Conservation (phyloP, 768 basidiomycete genomes). For the Pleurotus sapidus region DNA sequence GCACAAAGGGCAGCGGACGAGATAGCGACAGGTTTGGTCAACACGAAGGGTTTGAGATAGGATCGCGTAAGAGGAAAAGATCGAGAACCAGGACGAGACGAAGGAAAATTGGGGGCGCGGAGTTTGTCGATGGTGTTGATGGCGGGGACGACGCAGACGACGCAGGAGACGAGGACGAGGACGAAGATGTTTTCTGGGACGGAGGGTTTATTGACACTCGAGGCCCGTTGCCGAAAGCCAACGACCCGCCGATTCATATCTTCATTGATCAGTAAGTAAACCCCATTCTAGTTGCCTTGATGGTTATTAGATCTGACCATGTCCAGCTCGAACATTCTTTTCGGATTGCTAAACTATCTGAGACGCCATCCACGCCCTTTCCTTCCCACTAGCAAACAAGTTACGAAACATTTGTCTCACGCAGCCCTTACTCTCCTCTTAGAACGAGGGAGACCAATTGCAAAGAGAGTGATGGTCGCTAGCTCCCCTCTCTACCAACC, state of each 20-base stretch:
- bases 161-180: constrained; percentile 15
- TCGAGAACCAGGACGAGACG: constrained; percentile 1
- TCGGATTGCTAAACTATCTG: constrained; percentile 73
- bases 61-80: neutral
- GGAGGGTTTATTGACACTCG: constrained; percentile 11
- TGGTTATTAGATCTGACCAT: constrained; percentile 9
- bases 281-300: constrained; percentile 4
- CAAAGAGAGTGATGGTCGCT: constrained; percentile 72
- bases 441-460: constrained; percentile 77
- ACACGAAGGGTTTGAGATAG: neutral
- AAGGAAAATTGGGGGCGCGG: constrained; percentile 2
- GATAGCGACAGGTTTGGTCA: constrained; percentile 6
- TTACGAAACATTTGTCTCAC: constrained; percentile 64
- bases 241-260: constrained; percentile 15
- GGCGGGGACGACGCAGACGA: constrained; percentile 16
- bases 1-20: neutral
- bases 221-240: constrained; percentile 9
- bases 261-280: constrained; percentile 57
- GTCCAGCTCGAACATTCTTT: constrained; percentile 81
- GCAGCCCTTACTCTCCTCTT: constrained; percentile 74
- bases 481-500: constrained; percentile 85
- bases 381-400: constrained; percentile 25
- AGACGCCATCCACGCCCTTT: constrained; percentile 47
- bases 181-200: constrained; percentile 9
- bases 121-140: constrained; percentile 3